phyloP scores from a whole-genome alignment of 73 alveolate genomes.

The Paramecium caudatum region DNA sequence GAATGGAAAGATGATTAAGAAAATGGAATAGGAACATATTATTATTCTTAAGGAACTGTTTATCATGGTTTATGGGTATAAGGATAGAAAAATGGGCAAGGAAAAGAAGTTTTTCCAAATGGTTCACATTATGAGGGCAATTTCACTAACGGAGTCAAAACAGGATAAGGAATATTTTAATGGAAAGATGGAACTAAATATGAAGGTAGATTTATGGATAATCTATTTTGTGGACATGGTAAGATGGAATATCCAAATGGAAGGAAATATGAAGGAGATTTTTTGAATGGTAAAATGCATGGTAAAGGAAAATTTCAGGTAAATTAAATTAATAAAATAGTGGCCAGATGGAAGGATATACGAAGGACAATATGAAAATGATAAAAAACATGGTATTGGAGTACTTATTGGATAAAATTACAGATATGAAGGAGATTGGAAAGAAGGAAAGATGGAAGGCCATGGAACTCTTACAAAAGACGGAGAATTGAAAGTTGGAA shows the following conservation, averaged over 20 bases:
- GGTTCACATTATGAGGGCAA: slow-evolving; percentile 60
- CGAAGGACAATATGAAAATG: slow-evolving; percentile 89
- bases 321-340: slow-evolving; percentile 10
- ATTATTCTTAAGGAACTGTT: slow-evolving; percentile 76
- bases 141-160: slow-evolving; percentile 29
- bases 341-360: slow-evolving; percentile 87
- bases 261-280: slow-evolving; percentile 73
- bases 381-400: slow-evolving; percentile 85
- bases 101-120: slow-evolving; percentile 65
- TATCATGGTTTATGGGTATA: slow-evolving; percentile 62
- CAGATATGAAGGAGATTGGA: slow-evolving; percentile 50
- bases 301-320: slow-evolving; percentile 76
- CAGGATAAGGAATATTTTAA: slow-evolving; percentile 56
- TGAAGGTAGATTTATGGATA: slow-evolving; percentile 70
- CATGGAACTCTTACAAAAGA: slow-evolving; percentile 38
- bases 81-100: slow-evolving; percentile 65
- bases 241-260: slow-evolving; percentile 67
- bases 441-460: slow-evolving; percentile 58
- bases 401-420: slow-evolving; percentile 78
- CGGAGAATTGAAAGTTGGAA: slow-evolving; percentile 66
- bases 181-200: slow-evolving; percentile 74
- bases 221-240: slow-evolving; percentile 69
- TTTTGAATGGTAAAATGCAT: slow-evolving; percentile 76
- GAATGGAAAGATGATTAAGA: slow-evolving; percentile 75
- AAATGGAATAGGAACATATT: slow-evolving; percentile 83